Conservation (phyloP, 371 early-diverging fungal species). For the Rhizopus delemar region DNA sequence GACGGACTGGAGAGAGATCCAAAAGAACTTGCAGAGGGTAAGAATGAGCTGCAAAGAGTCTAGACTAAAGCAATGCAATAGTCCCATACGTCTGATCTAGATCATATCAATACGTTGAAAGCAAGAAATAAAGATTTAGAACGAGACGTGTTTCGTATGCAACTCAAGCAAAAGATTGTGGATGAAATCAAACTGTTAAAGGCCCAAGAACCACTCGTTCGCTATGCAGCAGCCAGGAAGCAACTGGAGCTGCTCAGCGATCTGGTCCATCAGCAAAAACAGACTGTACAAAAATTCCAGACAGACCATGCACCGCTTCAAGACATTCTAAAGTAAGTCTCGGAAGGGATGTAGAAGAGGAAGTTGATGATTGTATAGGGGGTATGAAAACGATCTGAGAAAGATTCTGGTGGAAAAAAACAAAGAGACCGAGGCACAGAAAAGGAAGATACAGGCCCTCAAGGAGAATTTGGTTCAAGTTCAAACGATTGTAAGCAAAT, state of each 20-base stretch:
- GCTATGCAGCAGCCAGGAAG: slow-evolving; percentile 63
- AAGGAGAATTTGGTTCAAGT: background rate
- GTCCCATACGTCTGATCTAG: slow-evolving; percentile 55
- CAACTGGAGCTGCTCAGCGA: slow-evolving; percentile 56
- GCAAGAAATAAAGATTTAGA: slow-evolving; percentile 64
- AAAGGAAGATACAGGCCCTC: background rate
- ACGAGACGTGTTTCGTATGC: slow-evolving; percentile 73
- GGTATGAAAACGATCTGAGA: slow-evolving; percentile 7
- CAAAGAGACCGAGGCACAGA: background rate
- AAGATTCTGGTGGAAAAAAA: background rate
- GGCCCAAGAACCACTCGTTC: slow-evolving; percentile 63
- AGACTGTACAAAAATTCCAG: slow-evolving; percentile 35
- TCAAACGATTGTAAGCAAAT: background rate
- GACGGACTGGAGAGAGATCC: slow-evolving; percentile 61
- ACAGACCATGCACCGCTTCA: slow-evolving; percentile 49
- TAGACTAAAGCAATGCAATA: background rate
- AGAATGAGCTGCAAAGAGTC: background rate
- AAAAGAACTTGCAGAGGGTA: slow-evolving; percentile 58
- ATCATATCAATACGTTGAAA: slow-evolving; percentile 54
- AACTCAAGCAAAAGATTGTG: slow-evolving; percentile 66
- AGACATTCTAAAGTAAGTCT: slow-evolving; percentile 30
- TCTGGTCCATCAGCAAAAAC: slow-evolving; percentile 37
- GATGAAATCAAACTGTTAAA: slow-evolving; percentile 35
- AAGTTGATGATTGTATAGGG: background rate
- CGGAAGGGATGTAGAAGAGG: too few relatives aligned